A percentile compares a stretch with the other conserved stretches of the same genome.
Evolutionary conservation across 1,139 yeast species (phyloP).

Genomic region (Suhomyces chickasaworum): DNA sequence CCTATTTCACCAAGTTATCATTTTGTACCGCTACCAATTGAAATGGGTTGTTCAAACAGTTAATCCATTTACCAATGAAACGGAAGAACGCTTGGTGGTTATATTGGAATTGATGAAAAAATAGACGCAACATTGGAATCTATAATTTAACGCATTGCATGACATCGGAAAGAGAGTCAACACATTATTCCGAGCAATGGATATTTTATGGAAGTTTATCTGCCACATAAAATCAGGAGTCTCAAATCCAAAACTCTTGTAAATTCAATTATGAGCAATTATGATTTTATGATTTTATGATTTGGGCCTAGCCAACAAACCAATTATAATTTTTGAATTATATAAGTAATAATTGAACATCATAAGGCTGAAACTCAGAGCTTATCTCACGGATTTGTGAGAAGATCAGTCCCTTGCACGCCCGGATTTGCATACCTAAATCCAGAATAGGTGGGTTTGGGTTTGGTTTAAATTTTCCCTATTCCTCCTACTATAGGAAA

Average conservation of each 20-base stretch:
- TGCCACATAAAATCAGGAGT: not conserved
- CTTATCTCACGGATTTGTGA: not conserved
- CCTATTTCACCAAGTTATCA: too few relatives aligned
- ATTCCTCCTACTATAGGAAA: not conserved
- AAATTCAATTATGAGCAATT: not conserved
- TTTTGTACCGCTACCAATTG: too few relatives aligned
- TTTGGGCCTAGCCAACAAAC: slow-evolving; percentile 1
- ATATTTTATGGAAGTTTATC: not conserved
- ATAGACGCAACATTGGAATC: not conserved
- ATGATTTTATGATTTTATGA: too few relatives aligned
- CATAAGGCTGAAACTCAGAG: slow-evolving; percentile 2
- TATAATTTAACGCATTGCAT: slow-evolving; percentile 2
- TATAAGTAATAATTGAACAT: not conserved
- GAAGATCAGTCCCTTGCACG: not conserved
- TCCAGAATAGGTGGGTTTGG: not conserved
- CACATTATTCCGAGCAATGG: not conserved
- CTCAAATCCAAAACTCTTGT: not conserved
- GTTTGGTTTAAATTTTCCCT: not conserved
- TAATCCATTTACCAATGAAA: too few relatives aligned
- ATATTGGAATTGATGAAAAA: not conserved
- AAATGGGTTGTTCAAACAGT: too few relatives aligned
- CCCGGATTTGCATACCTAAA: not conserved
- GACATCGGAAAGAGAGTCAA: not conserved
- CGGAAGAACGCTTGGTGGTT: not conserved
- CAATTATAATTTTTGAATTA: too few relatives aligned